These are phyloP conservation scores for Termitomyces sp. DNA, from an alignment of 768 basidiomycete species.

Conservation along the genomic window DNA sequence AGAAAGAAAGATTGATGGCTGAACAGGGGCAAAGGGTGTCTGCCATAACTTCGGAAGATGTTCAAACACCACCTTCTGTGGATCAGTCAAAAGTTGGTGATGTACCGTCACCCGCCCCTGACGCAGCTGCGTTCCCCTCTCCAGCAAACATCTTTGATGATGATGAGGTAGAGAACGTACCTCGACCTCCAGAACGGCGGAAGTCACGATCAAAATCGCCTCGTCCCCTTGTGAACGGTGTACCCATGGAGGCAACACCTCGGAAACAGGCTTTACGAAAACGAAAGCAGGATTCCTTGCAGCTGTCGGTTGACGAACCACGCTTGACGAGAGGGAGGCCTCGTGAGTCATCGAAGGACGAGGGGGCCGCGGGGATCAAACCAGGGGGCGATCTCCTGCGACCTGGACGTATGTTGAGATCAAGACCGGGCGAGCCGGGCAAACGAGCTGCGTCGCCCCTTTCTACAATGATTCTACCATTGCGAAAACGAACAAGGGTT, in stretches of 20 bases:
- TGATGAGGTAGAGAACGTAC: slow-evolving; percentile 16
- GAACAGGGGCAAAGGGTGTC: slow-evolving; percentile 10
- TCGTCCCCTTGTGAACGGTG: background rate
- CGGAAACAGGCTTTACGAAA: slow-evolving; percentile 6
- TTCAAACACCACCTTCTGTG: background rate
- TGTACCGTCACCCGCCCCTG: background rate
- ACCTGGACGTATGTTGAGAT: slow-evolving; percentile 7
- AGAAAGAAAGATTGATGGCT: slow-evolving; percentile 11
- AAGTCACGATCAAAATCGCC: slow-evolving; percentile 10
- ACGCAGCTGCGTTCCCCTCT: slow-evolving; percentile 6
- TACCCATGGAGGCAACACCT: slow-evolving; percentile 5
- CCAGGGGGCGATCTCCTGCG: background rate
- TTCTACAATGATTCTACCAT: slow-evolving; percentile 2
- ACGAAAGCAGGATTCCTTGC: slow-evolving; percentile 9
- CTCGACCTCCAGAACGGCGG: slow-evolving; percentile 6
- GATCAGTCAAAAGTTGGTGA: background rate
- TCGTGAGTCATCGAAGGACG: slow-evolving; percentile 7
- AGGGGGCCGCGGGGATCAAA: slow-evolving; percentile 6
- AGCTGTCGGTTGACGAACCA: background rate
- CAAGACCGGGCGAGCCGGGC: slow-evolving; percentile 7
- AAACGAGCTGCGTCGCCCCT: slow-evolving; percentile 9
- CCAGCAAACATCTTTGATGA: slow-evolving; percentile 19
- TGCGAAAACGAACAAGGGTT: slow-evolving; percentile 40
- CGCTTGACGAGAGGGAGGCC: slow-evolving; percentile 10
- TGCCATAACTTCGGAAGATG: background rate